phyloP scores from a whole-genome alignment of 257 asterid species.

The Henckelia pumila region DNA sequence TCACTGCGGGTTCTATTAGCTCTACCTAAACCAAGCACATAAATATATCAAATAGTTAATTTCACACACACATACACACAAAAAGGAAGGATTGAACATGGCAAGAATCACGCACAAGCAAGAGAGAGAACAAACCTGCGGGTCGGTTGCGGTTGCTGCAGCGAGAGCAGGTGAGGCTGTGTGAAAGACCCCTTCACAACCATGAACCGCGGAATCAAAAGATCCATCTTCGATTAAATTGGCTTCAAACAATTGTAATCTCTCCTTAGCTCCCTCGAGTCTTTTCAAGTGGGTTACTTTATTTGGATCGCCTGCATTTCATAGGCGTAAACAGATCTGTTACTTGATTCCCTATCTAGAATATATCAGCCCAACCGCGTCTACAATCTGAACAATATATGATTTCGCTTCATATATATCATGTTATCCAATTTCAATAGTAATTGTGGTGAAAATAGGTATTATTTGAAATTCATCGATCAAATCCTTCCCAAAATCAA shows the following conservation, averaged over 20 bases:
- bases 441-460: too few relatives aligned
- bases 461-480: too few relatives aligned
- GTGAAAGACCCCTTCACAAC: slow-evolving; percentile 55
- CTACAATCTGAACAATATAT: too few relatives aligned
- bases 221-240: slow-evolving; percentile 45
- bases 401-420: too few relatives aligned
- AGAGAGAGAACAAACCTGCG: slow-evolving; percentile 27
- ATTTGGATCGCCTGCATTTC: slow-evolving; percentile 36
- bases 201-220: slow-evolving; percentile 45
- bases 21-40: slow-evolving; percentile 29
- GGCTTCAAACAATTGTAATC: slow-evolving; percentile 40
- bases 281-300: slow-evolving; percentile 37
- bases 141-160: slow-evolving; percentile 24
- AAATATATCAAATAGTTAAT: background rate
- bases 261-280: slow-evolving; percentile 51
- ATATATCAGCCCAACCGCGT: too few relatives aligned
- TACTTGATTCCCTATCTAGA: too few relatives aligned
- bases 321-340: background rate
- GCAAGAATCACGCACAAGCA: background rate
- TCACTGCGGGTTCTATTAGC: slow-evolving; percentile 52
- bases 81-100: background rate
- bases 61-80: too few relatives aligned
- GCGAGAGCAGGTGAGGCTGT: slow-evolving; percentile 46
- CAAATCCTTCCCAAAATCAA: too few relatives aligned
- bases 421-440: too few relatives aligned